Evolutionary conservation across 2,329 filamentous ascomycete genomes (phyloP), one percentile per base, ranked within the genome.

Genomic region (Claviceps sorghi): DNA sequence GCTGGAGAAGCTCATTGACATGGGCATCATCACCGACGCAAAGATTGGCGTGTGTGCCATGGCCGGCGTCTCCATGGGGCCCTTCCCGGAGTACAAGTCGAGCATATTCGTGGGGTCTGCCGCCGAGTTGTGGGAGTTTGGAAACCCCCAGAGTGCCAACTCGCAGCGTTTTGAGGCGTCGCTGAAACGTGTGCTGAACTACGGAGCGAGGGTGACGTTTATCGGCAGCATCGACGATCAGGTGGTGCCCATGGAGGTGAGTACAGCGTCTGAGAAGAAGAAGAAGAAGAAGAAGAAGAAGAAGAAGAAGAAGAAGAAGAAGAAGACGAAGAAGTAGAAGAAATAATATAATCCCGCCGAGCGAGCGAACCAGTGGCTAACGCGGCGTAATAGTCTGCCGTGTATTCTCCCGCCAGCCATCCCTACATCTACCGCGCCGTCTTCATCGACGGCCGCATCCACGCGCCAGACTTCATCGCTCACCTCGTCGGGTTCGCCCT

Each of bases 221-320:
- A 77, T 95, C 54, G 91, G 91, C 51, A 96, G 90, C 66, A 94
- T 98, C 50, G 93, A 98, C 65, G 93, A 98, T 66, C 93, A 98
- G 67, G 75, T 98, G 2, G 90, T 98, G 15, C 91, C 90, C 4
- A 74, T 98, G 63, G 91, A 96, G 74, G 84, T 86, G 67, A 63
- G 71, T 61, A 6, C 13, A n/a, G n/a, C n/a, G n/a, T n/a, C n/a
- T n/a, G n/a, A 32, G 29, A 34, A 32, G 45, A 21, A 8, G n/a
- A n/a, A 47, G n/a, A 49, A 7, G 21, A 34, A 10, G 22, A 22
- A 3, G 6, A 9, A 26, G 34, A 17, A 36, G 32, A 43, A 43
- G 19, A 5, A 10, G 41, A 43, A 43, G 21, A 13, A 13, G 41
- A 43, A 43, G 21, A 13, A 22, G 11, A 15, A 43, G 4, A 43